Conservation (phyloP, 2,329 filamentous ascomycete genomes). For the Didymella pinodella region DNA sequence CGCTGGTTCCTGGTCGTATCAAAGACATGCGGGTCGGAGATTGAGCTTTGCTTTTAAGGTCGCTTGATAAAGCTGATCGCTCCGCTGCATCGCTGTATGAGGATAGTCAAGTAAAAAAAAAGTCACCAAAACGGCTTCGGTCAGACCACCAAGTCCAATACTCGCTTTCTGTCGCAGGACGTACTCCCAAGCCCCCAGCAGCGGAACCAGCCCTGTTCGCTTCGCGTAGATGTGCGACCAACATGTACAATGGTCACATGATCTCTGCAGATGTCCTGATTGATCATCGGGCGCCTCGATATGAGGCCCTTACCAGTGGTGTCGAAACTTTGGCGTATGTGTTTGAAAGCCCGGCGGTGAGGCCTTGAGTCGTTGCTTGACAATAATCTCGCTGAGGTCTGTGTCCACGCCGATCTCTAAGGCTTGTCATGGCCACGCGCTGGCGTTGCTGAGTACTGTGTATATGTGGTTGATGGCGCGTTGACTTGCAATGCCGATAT, state of each 20-base stretch:
- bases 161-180: neutral
- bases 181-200: too few species aligned
- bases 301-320: neutral
- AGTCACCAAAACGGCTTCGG: neutral
- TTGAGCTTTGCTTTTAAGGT: neutral
- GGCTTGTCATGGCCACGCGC: neutral
- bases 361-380: neutral
- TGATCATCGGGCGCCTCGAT: neutral
- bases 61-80: neutral
- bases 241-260: too few species aligned
- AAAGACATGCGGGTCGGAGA: neutral
- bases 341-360: neutral
- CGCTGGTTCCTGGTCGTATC: neutral
- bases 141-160: neutral
- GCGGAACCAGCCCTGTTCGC: neutral
- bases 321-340: neutral
- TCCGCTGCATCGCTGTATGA: neutral
- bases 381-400: neutral
- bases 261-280: neutral
- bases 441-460: neutral
- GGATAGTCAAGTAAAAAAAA: neutral
- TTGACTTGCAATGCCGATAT: neutral
- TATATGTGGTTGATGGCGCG: neutral
- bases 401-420: neutral
- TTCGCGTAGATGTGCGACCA: neutral